Evolutionary conservation across 148 eudicot genomes (phyloP).

Genomic region (Camellia granthamiana): DNA sequence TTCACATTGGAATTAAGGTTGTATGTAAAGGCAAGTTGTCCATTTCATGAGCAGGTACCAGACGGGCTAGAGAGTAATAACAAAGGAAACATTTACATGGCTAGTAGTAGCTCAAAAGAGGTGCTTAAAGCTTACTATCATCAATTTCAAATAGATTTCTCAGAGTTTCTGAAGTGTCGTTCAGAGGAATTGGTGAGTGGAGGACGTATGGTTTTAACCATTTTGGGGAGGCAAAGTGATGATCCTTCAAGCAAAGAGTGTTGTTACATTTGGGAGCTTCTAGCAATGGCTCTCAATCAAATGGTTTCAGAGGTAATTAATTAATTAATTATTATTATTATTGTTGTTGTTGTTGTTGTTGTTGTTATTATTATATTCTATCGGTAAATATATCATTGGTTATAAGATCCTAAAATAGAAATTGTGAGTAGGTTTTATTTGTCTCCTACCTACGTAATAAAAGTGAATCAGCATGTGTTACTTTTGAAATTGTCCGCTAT

Average conservation of each 20-base stretch:
- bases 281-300: slow-evolving; percentile 42
- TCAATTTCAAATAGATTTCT: slow-evolving; percentile 51
- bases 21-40: neutral
- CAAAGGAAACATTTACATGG: slow-evolving; percentile 45
- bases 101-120: slow-evolving; percentile 37
- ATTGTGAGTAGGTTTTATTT: no score
- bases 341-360: no score
- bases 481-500: no score
- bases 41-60: slow-evolving; percentile 35
- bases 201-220: slow-evolving; percentile 57
- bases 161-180: slow-evolving; percentile 38
- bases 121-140: slow-evolving; percentile 47
- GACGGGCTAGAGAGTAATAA: slow-evolving; percentile 35
- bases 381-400: no score
- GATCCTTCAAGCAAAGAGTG: slow-evolving; percentile 43
- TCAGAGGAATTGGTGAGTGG: slow-evolving; percentile 43
- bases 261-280: slow-evolving; percentile 43
- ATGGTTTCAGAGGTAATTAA: slow-evolving; percentile 55
- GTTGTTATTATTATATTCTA: no score
- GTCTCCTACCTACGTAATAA: no score
- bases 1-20: neutral
- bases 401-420: no score
- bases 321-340: no score
- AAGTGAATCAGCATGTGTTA: no score
- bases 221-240: slow-evolving; percentile 42